Evolutionary conservation across 768 basidiomycete genomes (phyloP), one percentile per base, ranked within the genome.

Genomic region (Galerina sulciceps): DNA sequence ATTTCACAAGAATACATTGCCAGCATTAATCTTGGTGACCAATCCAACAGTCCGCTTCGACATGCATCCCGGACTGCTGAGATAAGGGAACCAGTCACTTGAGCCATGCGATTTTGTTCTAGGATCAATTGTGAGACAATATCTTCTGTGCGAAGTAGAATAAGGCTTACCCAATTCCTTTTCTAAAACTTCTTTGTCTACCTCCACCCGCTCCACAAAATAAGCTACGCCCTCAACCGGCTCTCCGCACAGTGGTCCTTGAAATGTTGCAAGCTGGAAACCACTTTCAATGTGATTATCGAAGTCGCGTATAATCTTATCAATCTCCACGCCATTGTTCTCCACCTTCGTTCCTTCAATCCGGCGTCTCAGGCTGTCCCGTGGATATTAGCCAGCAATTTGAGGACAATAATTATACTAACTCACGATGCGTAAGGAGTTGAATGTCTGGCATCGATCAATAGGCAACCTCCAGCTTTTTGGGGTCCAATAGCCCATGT

Each of bases 1-100:
- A 99, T 99, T 68, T 99, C 96, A 73, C 96, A 99, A 11, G 91
- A 89, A 72, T 99, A 99, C 94, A 99, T 99, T 0, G 97, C 97
- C 64, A 99, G 78, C 87, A 96, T 93, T 64, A 99, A 82, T 57
- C 97, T 82, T 13, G 97, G 97, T 1, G 96, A 98, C 97, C 97
- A 99, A 73, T 99, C 97, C 44, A 99, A 77, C 56, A 99, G 71
- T 0, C 91, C 95, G 63, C 87, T 90, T 58, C 92, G 85, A 70
- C 95, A 99, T 0, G 93, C 89, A 65, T 99, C 97, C 71, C 89
- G 85, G 40, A 93, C 87, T 3, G 88, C 84, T 3, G 97, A 91
- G 61, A 96, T 94, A 46, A 97, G 78, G 2, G 95, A 95, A 13
- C 97, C 97, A 1, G 90, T 88, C 22, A 95, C 85, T 67, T 96